Conservation (phyloP, 2,329 filamentous ascomycete genomes). For the Penicillium sp. region DNA sequence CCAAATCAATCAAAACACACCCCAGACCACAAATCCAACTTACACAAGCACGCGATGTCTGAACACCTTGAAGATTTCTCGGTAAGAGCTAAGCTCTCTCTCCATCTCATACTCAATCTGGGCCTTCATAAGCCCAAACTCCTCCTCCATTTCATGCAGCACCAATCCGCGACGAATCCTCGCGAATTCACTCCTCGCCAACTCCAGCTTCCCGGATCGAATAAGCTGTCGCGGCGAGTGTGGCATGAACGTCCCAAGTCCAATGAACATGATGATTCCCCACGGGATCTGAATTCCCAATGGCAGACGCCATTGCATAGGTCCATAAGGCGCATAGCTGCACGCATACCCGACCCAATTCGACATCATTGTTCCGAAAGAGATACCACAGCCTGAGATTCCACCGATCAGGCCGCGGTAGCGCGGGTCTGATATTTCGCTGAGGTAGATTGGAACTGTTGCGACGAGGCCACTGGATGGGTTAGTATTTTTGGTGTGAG, state of each 20-base stretch:
- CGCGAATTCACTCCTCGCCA: conserved; percentile 52
- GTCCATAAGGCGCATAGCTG: conserved; percentile 55
- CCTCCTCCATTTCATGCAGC: conserved; percentile 49
- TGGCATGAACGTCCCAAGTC: conserved; percentile 58
- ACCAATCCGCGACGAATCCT: conserved; percentile 52
- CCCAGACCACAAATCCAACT: conserved; percentile 13
- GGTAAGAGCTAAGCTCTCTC: conserved; percentile 55
- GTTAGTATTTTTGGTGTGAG: neutral
- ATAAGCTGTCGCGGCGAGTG: conserved; percentile 58
- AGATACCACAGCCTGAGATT: conserved; percentile 57
- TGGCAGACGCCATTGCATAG: conserved; percentile 58
- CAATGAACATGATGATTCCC: conserved; percentile 58
- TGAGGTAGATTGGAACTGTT: conserved; percentile 59
- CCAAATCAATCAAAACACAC: neutral
- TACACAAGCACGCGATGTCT: conserved; percentile 55
- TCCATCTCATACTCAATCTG: conserved; percentile 62
- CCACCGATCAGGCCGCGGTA: conserved; percentile 57
- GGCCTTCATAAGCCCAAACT: conserved; percentile 57
- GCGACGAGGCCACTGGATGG: conserved; percentile 48
- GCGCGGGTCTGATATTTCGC: conserved; percentile 54
- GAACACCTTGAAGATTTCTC: conserved; percentile 56
- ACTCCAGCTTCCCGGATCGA: conserved; percentile 51
- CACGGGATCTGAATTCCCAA: conserved; percentile 59
- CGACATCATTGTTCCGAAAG: conserved; percentile 58
- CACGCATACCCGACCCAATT: conserved; percentile 62